phyloP scores from a whole-genome alignment of 75 land plant species.

The Chamaecyparis obtusa region DNA sequence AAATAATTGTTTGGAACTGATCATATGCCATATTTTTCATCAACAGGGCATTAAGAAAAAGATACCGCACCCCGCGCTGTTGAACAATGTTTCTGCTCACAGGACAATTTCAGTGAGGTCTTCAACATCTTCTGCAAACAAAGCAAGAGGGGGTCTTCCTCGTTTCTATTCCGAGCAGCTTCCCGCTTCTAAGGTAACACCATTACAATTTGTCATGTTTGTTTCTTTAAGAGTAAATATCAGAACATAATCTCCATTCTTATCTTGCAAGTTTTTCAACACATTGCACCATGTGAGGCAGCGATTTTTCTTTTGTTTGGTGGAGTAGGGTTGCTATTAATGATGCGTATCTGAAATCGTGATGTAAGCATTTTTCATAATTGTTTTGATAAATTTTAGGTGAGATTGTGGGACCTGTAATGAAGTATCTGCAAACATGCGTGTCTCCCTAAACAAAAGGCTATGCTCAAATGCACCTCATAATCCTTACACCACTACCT shows the following conservation, averaged over 20 bases:
- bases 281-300: too few relatives aligned
- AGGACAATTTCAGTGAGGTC: neutral
- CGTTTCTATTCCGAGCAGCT: slow-evolving; percentile 71
- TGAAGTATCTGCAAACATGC: neutral
- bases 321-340: too few relatives aligned
- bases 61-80: too few relatives aligned
- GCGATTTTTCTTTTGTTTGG: too few relatives aligned
- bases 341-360: too few relatives aligned
- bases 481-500: neutral
- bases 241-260: neutral
- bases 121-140: slow-evolving; percentile 31
- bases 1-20: too few relatives aligned
- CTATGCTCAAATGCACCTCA: neutral
- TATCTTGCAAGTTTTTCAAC: neutral
- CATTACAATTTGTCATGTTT: neutral
- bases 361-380: neutral
- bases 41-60: neutral
- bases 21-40: neutral
- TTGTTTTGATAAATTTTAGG: neutral
- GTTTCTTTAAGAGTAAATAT: neutral
- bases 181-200: slow-evolving; percentile 61
- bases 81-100: slow-evolving; percentile 1
- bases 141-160: slow-evolving; percentile 79
- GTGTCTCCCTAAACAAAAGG: neutral
- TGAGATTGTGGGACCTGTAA: neutral